These are phyloP conservation scores for Backusella luteola DNA, from an alignment of 192 early-diverging fungal species.

Conservation along the genomic window DNA sequence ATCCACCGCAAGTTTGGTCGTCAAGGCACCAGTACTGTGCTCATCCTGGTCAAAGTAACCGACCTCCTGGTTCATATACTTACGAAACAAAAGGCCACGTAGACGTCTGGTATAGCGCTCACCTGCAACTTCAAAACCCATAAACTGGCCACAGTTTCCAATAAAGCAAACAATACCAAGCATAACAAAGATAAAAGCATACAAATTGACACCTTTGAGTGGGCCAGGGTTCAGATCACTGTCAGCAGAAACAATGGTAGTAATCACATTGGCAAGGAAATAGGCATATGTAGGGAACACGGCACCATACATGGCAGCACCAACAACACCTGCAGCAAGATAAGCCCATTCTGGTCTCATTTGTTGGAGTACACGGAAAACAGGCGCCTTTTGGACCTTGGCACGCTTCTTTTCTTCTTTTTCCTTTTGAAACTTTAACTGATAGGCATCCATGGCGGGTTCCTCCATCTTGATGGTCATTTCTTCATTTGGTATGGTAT, in stretches of 20 bases:
- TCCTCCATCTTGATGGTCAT: background rate
- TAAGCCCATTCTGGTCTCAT: slow-evolving; percentile 49
- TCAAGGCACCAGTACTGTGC: slow-evolving; percentile 74
- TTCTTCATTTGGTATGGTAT: background rate
- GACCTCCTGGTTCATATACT: slow-evolving; percentile 81
- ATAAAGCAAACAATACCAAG: slow-evolving; percentile 53
- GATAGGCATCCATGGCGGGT: slow-evolving; percentile 14
- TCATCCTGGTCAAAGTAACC: slow-evolving; percentile 78
- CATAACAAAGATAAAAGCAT: slow-evolving; percentile 33
- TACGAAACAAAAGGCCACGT: slow-evolving; percentile 61
- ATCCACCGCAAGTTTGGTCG: slow-evolving; percentile 76
- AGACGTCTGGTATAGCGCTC: slow-evolving; percentile 62
- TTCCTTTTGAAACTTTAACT: slow-evolving; percentile 15
- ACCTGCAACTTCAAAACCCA: slow-evolving; percentile 61
- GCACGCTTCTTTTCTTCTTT: slow-evolving; percentile 35
- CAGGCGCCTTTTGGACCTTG: slow-evolving; percentile 52
- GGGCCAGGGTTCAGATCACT: slow-evolving; percentile 27
- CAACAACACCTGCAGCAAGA: slow-evolving; percentile 57
- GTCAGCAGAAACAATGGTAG: slow-evolving; percentile 36
- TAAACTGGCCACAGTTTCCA: slow-evolving; percentile 52
- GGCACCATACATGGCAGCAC: slow-evolving; percentile 63
- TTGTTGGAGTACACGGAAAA: slow-evolving; percentile 43
- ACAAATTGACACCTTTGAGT: slow-evolving; percentile 35
- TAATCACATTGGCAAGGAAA: slow-evolving; percentile 42
- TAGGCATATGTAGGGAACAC: slow-evolving; percentile 76